Evolutionary conservation across 345 rosid species (phyloP), one percentile per base, ranked within the genome.

Genomic region (Capsella bursapastoris): DNA sequence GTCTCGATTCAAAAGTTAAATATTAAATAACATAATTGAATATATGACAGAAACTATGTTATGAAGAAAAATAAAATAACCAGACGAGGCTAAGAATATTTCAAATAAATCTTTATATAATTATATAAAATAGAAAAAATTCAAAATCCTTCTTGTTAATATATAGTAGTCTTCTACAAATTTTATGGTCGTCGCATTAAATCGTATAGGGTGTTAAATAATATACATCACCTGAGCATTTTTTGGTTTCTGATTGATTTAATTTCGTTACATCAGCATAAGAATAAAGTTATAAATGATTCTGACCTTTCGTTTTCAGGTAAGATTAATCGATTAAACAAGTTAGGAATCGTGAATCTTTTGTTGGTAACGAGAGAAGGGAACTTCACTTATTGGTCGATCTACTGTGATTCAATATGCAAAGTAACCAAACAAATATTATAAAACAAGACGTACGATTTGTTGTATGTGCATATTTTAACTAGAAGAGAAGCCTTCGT

Each of bases 331-430:
- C 4, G 44, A 47, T 57, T 32, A 5, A 32, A 57, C 2, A 29
- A 12, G 15, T 32, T 8, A 45, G 6, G 34, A 57, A 45, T 45
- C 50, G 12, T 59, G 75, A 32, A 48, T 16, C 16, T 56, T 3
- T 50, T 71, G 51, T 49, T 49, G 50, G 58, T 60, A 49, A 60
- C 25, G 35, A 45, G 25, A 57, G 14, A 28, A 2, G 27, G 37
- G 37, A 45, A 70, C 66, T 70, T 70, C 57, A 37, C 8, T 25
- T 37, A 61, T 60, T 60, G 68, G 75, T 60, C 75, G 60, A 60
- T 71, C 51, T 71, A 49, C 75, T 71, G 29, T 49, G 38, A 49
- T 60, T 29, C 57, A 35, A 45, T 58, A 47, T 47, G 57, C 35
- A 27, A n/a, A 37, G 58, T 59, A 60, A 60, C 18, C 38, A 37